These are phyloP conservation scores for Globisporangium recalcitrans DNA, from an alignment of 352 stramenopile species.

Conservation along the genomic window DNA sequence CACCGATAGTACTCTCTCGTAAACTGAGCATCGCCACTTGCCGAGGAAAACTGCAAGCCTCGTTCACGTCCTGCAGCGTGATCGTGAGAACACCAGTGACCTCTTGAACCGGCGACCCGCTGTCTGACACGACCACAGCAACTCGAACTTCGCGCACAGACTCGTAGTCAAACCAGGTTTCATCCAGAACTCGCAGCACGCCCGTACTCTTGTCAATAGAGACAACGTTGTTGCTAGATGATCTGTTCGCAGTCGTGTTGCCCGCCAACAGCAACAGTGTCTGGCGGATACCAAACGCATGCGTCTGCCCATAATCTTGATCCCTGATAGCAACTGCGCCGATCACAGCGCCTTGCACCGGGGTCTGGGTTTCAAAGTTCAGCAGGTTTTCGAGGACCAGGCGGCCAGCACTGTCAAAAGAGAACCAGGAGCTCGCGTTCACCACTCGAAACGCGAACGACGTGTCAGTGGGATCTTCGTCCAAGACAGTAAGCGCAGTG, in stretches of 20 bases:
- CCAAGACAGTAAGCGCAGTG: constrained; percentile 17
- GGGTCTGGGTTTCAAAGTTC: constrained; percentile 32
- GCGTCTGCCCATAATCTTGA: constrained; percentile 9
- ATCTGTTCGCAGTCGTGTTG: not conserved
- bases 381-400: constrained; percentile 25
- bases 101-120: not conserved
- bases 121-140: not conserved
- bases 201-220: not conserved
- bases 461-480: constrained; percentile 24
- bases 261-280: not conserved
- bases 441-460: constrained; percentile 20
- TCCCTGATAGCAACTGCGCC: not conserved
- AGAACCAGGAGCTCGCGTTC: constrained; percentile 24
- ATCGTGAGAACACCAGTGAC: not conserved
- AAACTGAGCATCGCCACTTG: not conserved
- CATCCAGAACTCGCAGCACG: not conserved
- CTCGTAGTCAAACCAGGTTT: constrained; percentile 5
- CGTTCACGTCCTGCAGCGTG: constrained; percentile 3
- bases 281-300: not conserved
- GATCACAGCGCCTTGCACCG: not conserved
- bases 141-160: constrained; percentile 5
- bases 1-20: not conserved
- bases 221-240: not conserved
- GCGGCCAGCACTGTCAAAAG: constrained; percentile 25
- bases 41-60: constrained; percentile 3